These are phyloP conservation scores for Withania somnifera DNA, from an alignment of 305 asterid species.

Conservation along the genomic window DNA sequence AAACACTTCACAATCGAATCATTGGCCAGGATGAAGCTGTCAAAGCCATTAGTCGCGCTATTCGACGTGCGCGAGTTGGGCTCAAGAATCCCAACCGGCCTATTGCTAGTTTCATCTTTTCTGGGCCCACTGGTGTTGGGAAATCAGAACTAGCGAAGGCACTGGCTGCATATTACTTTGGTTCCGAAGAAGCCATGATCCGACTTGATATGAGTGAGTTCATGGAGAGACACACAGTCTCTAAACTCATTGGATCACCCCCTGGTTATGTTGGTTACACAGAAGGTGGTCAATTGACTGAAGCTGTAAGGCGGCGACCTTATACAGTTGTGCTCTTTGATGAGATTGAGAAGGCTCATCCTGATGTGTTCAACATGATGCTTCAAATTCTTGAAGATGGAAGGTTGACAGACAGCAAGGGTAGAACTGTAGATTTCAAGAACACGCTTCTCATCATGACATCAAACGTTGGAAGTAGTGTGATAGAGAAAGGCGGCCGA, in stretches of 20 bases:
- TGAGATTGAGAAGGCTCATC: slow-evolving; percentile 93
- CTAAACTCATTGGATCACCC: slow-evolving; percentile 93
- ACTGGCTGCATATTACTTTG: slow-evolving; percentile 88
- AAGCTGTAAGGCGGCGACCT: slow-evolving; percentile 95
- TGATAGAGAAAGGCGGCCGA: slow-evolving; percentile 89
- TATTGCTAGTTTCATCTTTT: slow-evolving; percentile 93
- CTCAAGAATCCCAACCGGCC: slow-evolving; percentile 95
- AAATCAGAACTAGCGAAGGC: slow-evolving; percentile 93
- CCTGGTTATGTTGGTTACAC: slow-evolving; percentile 97
- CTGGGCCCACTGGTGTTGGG: slow-evolving; percentile 98
- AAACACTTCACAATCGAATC: slow-evolving; percentile 75
- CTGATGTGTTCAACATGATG: slow-evolving; percentile 97
- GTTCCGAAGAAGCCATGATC: slow-evolving; percentile 97
- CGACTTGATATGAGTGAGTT: slow-evolving; percentile 99
- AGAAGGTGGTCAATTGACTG: slow-evolving; percentile 95
- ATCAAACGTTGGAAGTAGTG: slow-evolving; percentile 89
- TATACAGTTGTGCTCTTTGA: slow-evolving; percentile 88
- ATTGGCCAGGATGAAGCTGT: slow-evolving; percentile 97
- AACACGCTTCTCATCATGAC: slow-evolving; percentile 95
- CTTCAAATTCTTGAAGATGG: slow-evolving; percentile 98
- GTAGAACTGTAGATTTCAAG: slow-evolving; percentile 95
- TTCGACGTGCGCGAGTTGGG: slow-evolving; percentile 97
- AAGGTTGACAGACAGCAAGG: slow-evolving; percentile 90
- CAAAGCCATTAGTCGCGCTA: slow-evolving; percentile 86
- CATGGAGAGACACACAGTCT: slow-evolving; percentile 97